These are phyloP conservation scores for Forsythia viridissima DNA, from an alignment of 257 asterid species.

Conservation along the genomic window DNA sequence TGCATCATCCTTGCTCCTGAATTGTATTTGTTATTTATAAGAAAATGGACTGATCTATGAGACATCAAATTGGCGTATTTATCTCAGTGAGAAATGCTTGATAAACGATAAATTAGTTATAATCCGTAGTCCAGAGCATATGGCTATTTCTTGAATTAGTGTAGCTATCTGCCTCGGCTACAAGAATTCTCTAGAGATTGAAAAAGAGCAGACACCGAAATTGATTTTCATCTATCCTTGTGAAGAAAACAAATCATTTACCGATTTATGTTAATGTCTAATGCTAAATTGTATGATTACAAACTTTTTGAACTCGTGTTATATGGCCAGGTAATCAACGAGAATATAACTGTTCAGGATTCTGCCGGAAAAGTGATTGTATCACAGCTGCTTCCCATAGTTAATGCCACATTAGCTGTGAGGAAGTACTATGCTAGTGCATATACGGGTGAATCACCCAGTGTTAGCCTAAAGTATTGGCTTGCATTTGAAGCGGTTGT, in stretches of 20 bases:
- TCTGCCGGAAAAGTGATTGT: constrained; percentile 64
- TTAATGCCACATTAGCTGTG: constrained; percentile 51
- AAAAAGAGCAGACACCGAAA: no score
- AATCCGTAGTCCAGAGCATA: neutral
- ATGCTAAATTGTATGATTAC: constrained; percentile 2
- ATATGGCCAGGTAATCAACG: constrained; percentile 58
- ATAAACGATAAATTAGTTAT: neutral
- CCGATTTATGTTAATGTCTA: neutral
- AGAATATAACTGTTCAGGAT: constrained; percentile 64
- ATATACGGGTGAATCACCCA: constrained; percentile 58
- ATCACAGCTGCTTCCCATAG: constrained; percentile 75
- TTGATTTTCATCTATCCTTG: neutral
- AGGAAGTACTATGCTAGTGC: constrained; percentile 63
- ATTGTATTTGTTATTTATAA: neutral
- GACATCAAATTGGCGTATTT: neutral
- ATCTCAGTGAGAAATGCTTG: neutral
- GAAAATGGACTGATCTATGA: neutral
- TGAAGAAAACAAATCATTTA: neutral
- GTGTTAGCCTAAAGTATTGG: constrained; percentile 55
- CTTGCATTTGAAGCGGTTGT: constrained; percentile 77
- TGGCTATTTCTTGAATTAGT: neutral
- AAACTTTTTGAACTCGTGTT: constrained; percentile 22
- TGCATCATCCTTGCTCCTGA: neutral
- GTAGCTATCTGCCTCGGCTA: no score
- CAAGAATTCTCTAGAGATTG: no score